These are phyloP conservation scores for Sicyos baderoa DNA, from an alignment of 306 rosid genomes.

Conservation along the genomic window DNA sequence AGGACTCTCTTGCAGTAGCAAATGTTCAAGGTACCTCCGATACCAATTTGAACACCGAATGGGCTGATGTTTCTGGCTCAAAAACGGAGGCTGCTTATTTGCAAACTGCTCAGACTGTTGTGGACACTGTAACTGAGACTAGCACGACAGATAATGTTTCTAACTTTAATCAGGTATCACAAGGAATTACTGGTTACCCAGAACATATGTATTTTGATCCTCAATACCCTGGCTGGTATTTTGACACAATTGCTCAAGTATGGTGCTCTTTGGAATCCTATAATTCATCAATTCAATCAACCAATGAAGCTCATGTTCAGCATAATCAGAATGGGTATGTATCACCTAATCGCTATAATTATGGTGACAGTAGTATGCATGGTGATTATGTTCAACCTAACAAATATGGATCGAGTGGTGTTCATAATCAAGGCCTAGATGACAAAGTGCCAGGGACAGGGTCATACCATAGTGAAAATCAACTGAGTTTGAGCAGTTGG, in stretches of 20 bases:
- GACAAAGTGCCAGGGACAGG: conserved; percentile 43
- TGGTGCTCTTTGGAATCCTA: conserved; percentile 64
- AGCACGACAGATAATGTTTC: conserved; percentile 39
- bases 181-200: conserved; percentile 54
- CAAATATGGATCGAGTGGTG: conserved; percentile 33
- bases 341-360: conserved; percentile 26
- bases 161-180: conserved; percentile 46
- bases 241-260: conserved; percentile 54
- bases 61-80: conserved; percentile 34
- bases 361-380: conserved; percentile 28
- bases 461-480: conserved; percentile 30
- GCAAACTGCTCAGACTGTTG: conserved; percentile 41
- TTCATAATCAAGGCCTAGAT: conserved; percentile 37
- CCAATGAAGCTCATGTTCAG: conserved; percentile 32
- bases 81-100: conserved; percentile 40
- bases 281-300: conserved; percentile 38
- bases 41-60: conserved; percentile 28
- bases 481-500: conserved; percentile 38
- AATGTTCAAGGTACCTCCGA: conserved; percentile 29
- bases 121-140: conserved; percentile 44
- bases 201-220: conserved; percentile 76
- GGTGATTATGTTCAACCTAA: conserved; percentile 31
- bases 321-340: conserved; percentile 41
- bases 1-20: conserved; percentile 26
- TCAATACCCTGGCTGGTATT: conserved; percentile 76